These are phyloP conservation scores for Penicillium flavigenum DNA, from an alignment of 495 filamentous ascomycete genomes.

Conservation along the genomic window DNA sequence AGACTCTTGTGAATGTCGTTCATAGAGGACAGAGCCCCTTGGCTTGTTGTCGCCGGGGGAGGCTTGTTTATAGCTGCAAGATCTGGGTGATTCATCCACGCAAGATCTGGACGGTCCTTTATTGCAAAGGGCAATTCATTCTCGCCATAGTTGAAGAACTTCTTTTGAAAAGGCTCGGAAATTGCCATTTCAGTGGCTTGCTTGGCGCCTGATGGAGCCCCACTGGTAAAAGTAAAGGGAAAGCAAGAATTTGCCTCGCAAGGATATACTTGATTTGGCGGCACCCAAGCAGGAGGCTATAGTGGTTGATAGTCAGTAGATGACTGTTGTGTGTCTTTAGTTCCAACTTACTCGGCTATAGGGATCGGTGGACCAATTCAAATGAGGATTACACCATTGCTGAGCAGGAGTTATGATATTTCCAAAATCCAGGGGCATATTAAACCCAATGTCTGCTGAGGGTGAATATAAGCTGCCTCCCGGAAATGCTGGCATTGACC, in stretches of 20 bases:
- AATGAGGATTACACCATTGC: slow-evolving; percentile 8
- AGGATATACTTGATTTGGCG: neutral
- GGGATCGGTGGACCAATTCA: neutral
- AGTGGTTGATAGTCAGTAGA: neutral
- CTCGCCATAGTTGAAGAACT: neutral
- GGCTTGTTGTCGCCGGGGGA: neutral
- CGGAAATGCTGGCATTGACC: neutral
- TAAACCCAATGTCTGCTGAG: neutral
- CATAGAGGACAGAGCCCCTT: neutral
- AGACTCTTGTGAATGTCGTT: slow-evolving; percentile 12
- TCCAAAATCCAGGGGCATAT: neutral
- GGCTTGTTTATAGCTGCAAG: neutral
- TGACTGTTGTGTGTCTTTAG: neutral
- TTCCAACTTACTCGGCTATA: slow-evolving; percentile 5
- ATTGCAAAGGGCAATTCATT: neutral
- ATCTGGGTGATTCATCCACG: neutral
- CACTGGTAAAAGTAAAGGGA: no score
- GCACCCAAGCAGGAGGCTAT: slow-evolving; percentile 3
- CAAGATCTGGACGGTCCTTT: neutral
- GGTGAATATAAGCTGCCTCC: neutral
- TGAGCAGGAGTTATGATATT: neutral
- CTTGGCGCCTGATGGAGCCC: neutral
- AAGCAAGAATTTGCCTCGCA: neutral
- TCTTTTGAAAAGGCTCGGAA: neutral
- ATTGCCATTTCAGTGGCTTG: neutral